A percentile compares a stretch with the other conserved stretches of the same genome.
Conservation (phyloP, 257 asterid species). For the Misopates orontium region DNA sequence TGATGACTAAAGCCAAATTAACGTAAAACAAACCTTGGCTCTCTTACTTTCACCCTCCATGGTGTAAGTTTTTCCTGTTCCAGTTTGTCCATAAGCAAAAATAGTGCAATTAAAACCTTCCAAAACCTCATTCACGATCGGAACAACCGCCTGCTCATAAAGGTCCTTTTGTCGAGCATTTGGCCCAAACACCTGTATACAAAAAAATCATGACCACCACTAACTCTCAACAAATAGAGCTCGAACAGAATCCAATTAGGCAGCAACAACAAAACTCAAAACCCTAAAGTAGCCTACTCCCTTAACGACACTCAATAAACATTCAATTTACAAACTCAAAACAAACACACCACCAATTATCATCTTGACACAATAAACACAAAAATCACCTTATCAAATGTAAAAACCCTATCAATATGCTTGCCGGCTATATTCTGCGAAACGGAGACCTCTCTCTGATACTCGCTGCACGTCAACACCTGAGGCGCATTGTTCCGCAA, state of each 20-base stretch:
- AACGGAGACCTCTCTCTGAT: constrained; percentile 73
- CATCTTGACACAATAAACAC: too few relatives aligned
- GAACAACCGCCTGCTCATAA: constrained; percentile 78
- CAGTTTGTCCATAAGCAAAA: constrained; percentile 89
- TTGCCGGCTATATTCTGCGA: constrained; percentile 90
- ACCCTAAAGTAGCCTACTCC: too few relatives aligned
- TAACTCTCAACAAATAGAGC: too few relatives aligned
- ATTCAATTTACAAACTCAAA: too few relatives aligned
- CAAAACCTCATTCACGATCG: constrained; percentile 77
- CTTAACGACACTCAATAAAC: too few relatives aligned
- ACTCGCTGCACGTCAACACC: constrained; percentile 82
- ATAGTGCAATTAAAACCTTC: constrained; percentile 92
- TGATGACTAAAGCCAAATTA: not conserved
- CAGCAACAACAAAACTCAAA: too few relatives aligned
- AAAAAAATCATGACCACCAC: not conserved
- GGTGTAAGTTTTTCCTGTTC: constrained; percentile 87
- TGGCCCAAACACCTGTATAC: constrained; percentile 78
- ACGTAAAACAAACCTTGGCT: constrained; percentile 51
- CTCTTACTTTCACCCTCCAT: constrained; percentile 94
- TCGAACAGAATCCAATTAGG: too few relatives aligned
- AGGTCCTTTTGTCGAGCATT: constrained; percentile 76
- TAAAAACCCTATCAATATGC: constrained; percentile 81
- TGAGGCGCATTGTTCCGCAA: constrained; percentile 83
- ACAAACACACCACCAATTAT: too few relatives aligned
- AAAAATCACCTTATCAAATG: constrained; percentile 71